Percentiles rank a stretch among this genome's conserved stretches.
Conservation (phyloP, 768 basidiomycete genomes). For the Megacollybia marginata region DNA sequence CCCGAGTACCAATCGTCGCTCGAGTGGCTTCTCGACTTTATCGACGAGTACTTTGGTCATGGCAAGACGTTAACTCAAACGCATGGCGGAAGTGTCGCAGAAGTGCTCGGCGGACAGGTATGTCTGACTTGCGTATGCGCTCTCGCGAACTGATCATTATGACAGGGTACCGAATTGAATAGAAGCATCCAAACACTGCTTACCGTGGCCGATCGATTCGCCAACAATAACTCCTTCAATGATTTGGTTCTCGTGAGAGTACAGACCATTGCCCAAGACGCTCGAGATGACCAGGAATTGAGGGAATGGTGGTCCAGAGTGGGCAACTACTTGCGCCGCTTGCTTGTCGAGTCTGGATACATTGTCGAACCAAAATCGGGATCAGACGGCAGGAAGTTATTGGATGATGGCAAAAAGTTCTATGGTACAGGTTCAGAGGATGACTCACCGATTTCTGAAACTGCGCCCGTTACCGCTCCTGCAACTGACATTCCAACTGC, state of each 20-base stretch:
- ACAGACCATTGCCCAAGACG: constrained; percentile 65
- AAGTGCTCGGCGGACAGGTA: constrained; percentile 19
- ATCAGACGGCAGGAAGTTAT: constrained; percentile 52
- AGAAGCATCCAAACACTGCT: constrained; percentile 58
- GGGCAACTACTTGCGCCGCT: constrained; percentile 57
- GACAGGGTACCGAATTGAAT: constrained; percentile 48
- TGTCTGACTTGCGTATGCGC: neutral
- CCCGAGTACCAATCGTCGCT: constrained; percentile 81
- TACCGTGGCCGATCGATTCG: constrained; percentile 86
- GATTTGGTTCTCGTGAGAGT: constrained; percentile 63
- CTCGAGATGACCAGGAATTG: constrained; percentile 67
- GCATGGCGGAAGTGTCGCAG: constrained; percentile 9
- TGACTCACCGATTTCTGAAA: neutral
- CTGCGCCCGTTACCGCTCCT: neutral
- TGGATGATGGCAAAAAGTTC: constrained; percentile 68
- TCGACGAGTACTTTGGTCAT: constrained; percentile 57
- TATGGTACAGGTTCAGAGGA: constrained; percentile 33
- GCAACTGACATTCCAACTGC: too few relatives aligned
- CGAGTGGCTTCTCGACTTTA: constrained; percentile 58
- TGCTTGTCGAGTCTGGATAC: constrained; percentile 77
- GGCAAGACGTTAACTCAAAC: constrained; percentile 26
- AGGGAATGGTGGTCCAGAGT: constrained; percentile 64
- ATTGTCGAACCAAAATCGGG: constrained; percentile 76
- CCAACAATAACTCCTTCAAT: constrained; percentile 57
- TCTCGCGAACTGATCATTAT: neutral